These are phyloP conservation scores for Diaporthe vaccinii DNA, from an alignment of 2,329 filamentous ascomycete species.

Conservation along the genomic window DNA sequence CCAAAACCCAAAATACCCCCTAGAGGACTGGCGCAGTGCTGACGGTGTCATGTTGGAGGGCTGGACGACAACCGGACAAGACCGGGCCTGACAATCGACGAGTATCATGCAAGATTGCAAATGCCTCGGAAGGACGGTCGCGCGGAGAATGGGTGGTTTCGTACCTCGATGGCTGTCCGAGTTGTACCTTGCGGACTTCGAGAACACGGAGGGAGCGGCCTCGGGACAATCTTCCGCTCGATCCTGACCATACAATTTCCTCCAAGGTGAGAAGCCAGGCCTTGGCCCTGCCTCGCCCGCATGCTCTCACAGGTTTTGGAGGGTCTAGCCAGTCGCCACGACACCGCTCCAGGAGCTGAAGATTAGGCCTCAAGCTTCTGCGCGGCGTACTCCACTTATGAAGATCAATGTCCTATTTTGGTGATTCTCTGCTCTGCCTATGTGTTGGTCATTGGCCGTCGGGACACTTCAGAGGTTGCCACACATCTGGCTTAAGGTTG, in stretches of 20 bases:
- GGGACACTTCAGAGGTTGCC: background rate
- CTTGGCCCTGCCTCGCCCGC: background rate
- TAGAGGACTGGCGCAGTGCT: background rate
- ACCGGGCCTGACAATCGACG: background rate
- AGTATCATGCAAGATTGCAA: slow-evolving; percentile 12
- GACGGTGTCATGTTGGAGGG: background rate
- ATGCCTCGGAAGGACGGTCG: background rate
- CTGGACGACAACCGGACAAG: background rate
- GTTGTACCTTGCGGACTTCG: background rate
- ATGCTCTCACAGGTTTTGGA: slow-evolving; percentile 10
- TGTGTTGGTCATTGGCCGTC: background rate
- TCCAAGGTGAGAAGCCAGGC: background rate
- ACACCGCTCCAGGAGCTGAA: slow-evolving; percentile 11
- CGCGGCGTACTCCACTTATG: slow-evolving; percentile 8
- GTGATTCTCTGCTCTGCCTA: background rate
- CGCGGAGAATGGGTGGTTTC: background rate
- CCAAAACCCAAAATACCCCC: background rate
- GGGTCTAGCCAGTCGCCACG: background rate
- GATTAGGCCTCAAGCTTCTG: slow-evolving; percentile 26
- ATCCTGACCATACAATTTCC: slow-evolving; percentile 2
- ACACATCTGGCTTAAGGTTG: slow-evolving; percentile 24
- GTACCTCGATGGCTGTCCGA: background rate
- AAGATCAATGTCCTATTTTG: slow-evolving; percentile 23
- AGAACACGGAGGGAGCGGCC: background rate
- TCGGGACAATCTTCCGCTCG: slow-evolving; percentile 8